A percentile compares a stretch with the other conserved stretches of the same genome.
Evolutionary conservation across 805 yeast species (phyloP).

Genomic region (Yarrowia yakushimensis): DNA sequence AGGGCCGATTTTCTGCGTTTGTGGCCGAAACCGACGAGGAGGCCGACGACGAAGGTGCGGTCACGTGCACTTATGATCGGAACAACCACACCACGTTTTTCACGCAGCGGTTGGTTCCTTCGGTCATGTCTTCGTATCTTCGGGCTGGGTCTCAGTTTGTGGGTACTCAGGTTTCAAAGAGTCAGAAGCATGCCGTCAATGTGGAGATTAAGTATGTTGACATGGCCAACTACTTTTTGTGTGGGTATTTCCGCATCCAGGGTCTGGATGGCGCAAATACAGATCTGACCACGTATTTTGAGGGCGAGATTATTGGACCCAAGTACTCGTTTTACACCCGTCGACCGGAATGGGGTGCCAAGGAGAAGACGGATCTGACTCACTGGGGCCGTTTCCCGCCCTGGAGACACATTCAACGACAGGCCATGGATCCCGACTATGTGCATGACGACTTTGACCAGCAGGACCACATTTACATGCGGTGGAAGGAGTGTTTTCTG

Average conservation of each 20-base stretch:
- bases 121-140: constrained; percentile 43
- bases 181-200: constrained; percentile 59
- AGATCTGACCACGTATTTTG: constrained; percentile 65
- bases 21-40: not conserved
- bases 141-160: constrained; percentile 59
- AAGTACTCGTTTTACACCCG: constrained; percentile 57
- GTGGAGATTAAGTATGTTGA: constrained; percentile 72
- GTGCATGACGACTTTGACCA: constrained; percentile 37
- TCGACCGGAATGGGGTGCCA: constrained; percentile 57
- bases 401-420: constrained; percentile 40
- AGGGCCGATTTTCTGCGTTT: not conserved
- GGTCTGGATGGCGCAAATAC: constrained; percentile 60
- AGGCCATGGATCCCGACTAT: constrained; percentile 34
- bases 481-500: constrained; percentile 91
- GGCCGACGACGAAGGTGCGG: not conserved
- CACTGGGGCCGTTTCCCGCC: constrained; percentile 63
- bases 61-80: constrained; percentile 1
- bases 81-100: constrained; percentile 19
- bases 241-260: constrained; percentile 63
- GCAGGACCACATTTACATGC: constrained; percentile 67
- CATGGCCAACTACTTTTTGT: constrained; percentile 46
- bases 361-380: constrained; percentile 56
- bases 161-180: constrained; percentile 71
- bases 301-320: constrained; percentile 65
- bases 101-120: not conserved